Conservation (phyloP, 345 rosid genomes). For the Erucastrum elatum region DNA sequence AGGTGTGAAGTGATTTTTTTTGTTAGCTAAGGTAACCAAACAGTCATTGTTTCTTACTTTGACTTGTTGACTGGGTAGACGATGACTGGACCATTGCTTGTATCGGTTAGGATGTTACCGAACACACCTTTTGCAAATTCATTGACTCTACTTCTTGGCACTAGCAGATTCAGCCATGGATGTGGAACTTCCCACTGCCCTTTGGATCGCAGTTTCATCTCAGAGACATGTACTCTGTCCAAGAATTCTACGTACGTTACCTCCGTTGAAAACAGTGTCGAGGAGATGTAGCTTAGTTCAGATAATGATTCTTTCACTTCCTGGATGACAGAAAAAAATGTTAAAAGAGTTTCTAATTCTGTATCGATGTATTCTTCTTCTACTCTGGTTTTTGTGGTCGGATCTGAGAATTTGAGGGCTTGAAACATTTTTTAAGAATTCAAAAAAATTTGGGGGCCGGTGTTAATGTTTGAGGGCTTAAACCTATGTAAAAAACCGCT, state of each 20-base stretch:
- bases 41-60: constrained; percentile 53
- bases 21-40: not conserved
- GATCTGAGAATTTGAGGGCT: no score
- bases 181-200: constrained; percentile 99
- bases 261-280: constrained; percentile 74
- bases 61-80: constrained; percentile 89
- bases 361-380: not conserved
- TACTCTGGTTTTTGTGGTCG: not conserved
- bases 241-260: constrained; percentile 76
- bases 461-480: no score
- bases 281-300: constrained; percentile 62
- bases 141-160: constrained; percentile 72
- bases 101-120: constrained; percentile 69
- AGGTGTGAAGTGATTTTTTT: not conserved
- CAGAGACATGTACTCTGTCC: constrained; percentile 90
- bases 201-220: constrained; percentile 72
- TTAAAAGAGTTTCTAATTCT: not conserved
- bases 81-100: constrained; percentile 94
- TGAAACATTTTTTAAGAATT: no score
- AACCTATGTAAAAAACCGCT: no score
- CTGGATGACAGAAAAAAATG: constrained; percentile 44
- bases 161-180: constrained; percentile 95
- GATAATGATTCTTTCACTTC: constrained; percentile 59
- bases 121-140: constrained; percentile 74
- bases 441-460: no score